Conservation (phyloP, 768 basidiomycete genomes). For the Leccinum imitatum region DNA sequence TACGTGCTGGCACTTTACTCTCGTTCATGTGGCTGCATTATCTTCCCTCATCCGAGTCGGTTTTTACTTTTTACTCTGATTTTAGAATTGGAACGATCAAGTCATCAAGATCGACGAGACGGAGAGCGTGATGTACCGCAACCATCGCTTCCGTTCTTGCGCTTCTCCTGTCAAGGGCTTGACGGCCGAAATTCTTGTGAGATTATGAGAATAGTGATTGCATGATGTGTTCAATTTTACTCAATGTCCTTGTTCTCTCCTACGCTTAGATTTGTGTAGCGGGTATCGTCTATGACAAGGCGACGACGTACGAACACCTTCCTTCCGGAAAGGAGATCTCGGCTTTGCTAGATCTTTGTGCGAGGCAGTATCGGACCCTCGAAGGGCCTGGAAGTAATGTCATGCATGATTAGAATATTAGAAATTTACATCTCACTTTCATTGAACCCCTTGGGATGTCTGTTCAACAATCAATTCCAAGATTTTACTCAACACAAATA, state of each 20-base stretch:
- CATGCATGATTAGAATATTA: slow-evolving; percentile 2
- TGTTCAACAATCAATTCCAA: too few relatives aligned
- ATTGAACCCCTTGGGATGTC: too few relatives aligned
- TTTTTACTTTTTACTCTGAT: background rate
- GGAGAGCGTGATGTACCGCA: slow-evolving; percentile 59
- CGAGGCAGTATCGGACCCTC: slow-evolving; percentile 22
- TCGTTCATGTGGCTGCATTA: background rate
- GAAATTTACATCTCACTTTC: background rate
- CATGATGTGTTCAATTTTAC: background rate
- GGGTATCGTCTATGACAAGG: slow-evolving; percentile 56
- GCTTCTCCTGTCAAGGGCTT: slow-evolving; percentile 84
- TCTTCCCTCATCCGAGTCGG: background rate
- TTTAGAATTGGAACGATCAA: slow-evolving; percentile 56
- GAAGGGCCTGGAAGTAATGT: slow-evolving; percentile 6
- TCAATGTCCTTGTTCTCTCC: background rate
- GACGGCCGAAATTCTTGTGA: slow-evolving; percentile 78
- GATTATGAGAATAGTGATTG: slow-evolving; percentile 51
- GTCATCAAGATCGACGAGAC: slow-evolving; percentile 42
- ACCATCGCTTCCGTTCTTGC: slow-evolving; percentile 79
- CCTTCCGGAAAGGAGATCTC: slow-evolving; percentile 49
- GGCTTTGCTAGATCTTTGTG: slow-evolving; percentile 28
- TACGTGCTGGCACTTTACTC: slow-evolving; percentile 36
- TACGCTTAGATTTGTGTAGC: slow-evolving; percentile 44
- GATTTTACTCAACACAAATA: too few relatives aligned
- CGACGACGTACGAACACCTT: slow-evolving; percentile 54